phyloP scores from a whole-genome alignment of 306 rosid species.

The Senna siamea region DNA sequence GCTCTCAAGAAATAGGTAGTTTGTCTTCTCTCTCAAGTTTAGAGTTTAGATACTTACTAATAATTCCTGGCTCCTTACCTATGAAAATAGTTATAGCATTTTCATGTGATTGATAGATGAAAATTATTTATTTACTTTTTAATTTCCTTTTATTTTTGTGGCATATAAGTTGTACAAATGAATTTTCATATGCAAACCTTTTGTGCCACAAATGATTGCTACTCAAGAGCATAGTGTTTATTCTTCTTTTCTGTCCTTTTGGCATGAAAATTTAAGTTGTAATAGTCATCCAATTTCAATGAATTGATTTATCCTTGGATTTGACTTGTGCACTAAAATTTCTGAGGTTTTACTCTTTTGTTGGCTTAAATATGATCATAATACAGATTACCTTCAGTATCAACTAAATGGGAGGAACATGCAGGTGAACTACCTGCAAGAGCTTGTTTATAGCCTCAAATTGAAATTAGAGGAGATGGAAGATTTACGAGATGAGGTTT shows the following conservation, averaged over 20 bases:
- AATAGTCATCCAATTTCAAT: constrained; percentile 21
- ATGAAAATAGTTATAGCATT: constrained; percentile 10
- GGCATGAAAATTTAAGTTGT: constrained; percentile 9
- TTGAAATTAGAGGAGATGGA: constrained; percentile 57
- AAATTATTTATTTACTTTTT: neutral
- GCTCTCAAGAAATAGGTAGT: constrained; percentile 90
- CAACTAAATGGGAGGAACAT: constrained; percentile 66
- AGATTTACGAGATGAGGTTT: constrained; percentile 56
- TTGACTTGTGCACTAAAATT: constrained; percentile 1
- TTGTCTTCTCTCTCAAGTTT: neutral
- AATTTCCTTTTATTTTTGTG: neutral
- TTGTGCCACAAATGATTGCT: constrained; percentile 5
- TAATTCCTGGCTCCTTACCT: neutral
- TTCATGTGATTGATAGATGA: constrained; percentile 5
- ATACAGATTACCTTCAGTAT: constrained; percentile 89
- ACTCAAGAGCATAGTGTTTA: neutral
- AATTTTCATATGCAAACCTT: constrained; percentile 33
- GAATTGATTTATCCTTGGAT: constrained; percentile 22
- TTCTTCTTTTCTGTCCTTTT: constrained; percentile 23
- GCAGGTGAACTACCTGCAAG: constrained; percentile 61
- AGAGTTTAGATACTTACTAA: neutral
- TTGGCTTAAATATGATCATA: constrained; percentile 35
- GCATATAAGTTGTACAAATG: constrained; percentile 23
- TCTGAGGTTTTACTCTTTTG: constrained; percentile 26
- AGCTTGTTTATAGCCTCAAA: constrained; percentile 58